Percentiles rank a stretch among this genome's conserved stretches.
Conservation (phyloP, 1,139 yeast species). For the Blastobotrys proliferans region DNA sequence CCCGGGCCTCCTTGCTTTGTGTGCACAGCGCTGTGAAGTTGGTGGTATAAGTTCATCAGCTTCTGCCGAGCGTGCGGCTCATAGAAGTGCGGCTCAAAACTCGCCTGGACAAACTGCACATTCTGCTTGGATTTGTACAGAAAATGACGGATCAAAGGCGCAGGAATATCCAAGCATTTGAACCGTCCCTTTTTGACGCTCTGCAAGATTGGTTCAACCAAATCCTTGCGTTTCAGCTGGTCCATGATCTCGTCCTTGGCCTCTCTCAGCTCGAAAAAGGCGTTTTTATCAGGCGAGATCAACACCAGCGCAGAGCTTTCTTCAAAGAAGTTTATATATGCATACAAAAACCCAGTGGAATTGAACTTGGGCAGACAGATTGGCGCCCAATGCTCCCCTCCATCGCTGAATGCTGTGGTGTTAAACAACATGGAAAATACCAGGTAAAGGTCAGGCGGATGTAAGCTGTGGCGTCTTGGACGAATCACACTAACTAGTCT, state of each 20-base stretch:
- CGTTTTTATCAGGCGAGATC: slow-evolving; percentile 76
- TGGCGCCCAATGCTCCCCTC: slow-evolving; percentile 90
- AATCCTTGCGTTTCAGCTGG: slow-evolving; percentile 37
- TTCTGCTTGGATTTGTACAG: slow-evolving; percentile 65
- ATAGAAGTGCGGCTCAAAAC: slow-evolving; percentile 32
- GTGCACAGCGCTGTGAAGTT: slow-evolving; percentile 39
- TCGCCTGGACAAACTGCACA: slow-evolving; percentile 55
- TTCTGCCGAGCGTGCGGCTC: slow-evolving; percentile 32
- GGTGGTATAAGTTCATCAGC: slow-evolving; percentile 42
- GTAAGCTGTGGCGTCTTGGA: slow-evolving; percentile 61
- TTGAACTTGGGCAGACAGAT: slow-evolving; percentile 89
- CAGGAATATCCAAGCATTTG: slow-evolving; percentile 50
- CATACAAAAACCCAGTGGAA: slow-evolving; percentile 78
- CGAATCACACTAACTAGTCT: slow-evolving; percentile 56
- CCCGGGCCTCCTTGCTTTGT: slow-evolving; percentile 25
- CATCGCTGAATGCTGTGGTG: slow-evolving; percentile 45
- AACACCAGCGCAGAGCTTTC: slow-evolving; percentile 59
- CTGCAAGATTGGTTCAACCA: slow-evolving; percentile 36
- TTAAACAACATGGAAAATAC: slow-evolving; percentile 59
- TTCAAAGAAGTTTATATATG: slow-evolving; percentile 60
- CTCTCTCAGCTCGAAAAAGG: slow-evolving; percentile 70
- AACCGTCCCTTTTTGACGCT: slow-evolving; percentile 42
- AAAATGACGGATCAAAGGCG: slow-evolving; percentile 70
- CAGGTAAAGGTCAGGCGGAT: slow-evolving; percentile 64
- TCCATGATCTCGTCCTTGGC: slow-evolving; percentile 52